Evolutionary conservation across 352 stramenopile species (phyloP), one percentile per base, ranked within the genome.

Genomic region (Pythium aquatile): DNA sequence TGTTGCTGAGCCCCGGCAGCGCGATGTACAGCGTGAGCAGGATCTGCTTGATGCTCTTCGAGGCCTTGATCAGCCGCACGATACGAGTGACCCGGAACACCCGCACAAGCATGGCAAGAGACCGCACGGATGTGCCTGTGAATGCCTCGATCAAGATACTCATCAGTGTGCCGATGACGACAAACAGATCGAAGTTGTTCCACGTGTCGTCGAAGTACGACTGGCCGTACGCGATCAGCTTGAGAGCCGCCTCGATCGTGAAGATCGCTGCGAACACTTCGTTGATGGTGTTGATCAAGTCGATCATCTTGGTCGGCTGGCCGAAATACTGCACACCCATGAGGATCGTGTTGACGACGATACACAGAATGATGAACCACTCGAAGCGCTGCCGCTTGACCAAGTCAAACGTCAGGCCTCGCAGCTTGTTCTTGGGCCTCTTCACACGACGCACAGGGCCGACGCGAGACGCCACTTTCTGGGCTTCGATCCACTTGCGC

Each of bases 161-260:
- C 0, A 79, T 28, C 0, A 93, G 46, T 8, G 86, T 94, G 2
- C 84, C 82, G 4, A 83, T 56, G 3, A 93, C 86, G 29, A 93
- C 79, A 42, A 88, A 85, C 55, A 96, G 91, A 65, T 98, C 91
- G 55, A 98, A 98, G 30, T 79, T 69, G 55, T 97, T 98, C 90
- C 90, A 98, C 26, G 63, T 75, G 44, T 92, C 77, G 13, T 84
- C 71, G 57, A 97, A 97, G 77, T 97, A 98, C 20, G 74, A 72
- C 65, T 63, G 76, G 0, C 83, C 76, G 30, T 93, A 90, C 3
- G 83, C 89, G 6, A 78, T 72, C 16, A 98, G 66, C 70, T 98
- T 98, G 32, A 97, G 69, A 10, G 75, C 67, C 2, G 90, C 89
- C 58, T 98, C 94, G 1, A 94, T 2, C 1, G 85, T 89, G 71